phyloP scores from a whole-genome alignment of 208 protist genomes.

The Trypanosoma avium region DNA sequence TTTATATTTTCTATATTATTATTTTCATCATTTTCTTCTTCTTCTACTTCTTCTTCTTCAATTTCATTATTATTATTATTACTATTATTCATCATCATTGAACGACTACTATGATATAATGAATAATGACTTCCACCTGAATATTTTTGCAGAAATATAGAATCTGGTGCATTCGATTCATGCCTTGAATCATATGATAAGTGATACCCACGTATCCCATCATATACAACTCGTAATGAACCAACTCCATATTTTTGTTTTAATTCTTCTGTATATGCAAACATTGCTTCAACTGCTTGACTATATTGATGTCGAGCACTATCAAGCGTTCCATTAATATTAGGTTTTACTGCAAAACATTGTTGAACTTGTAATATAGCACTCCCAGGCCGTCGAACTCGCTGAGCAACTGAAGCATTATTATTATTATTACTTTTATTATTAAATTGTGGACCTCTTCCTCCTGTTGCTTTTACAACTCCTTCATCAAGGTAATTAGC shows the following conservation, averaged over 20 bases:
- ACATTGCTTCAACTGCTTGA: conserved; percentile 51
- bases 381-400: conserved; percentile 5
- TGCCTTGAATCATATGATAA: conserved; percentile 64
- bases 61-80: neutral
- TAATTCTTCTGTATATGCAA: conserved; percentile 43
- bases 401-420: neutral
- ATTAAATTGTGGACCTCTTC: neutral
- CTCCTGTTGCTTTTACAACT: conserved; percentile 19
- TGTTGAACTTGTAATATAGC: conserved; percentile 45
- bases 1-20: neutral
- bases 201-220: conserved; percentile 56
- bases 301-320: conserved; percentile 59
- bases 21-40: neutral
- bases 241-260: conserved; percentile 34
- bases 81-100: conserved; percentile 13
- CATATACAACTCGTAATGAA: conserved; percentile 62
- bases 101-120: conserved; percentile 31
- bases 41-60: neutral
- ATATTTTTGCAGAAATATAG: conserved; percentile 70
- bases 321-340: conserved; percentile 56
- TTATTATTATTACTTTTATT: neutral
- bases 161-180: conserved; percentile 44
- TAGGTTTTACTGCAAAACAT: conserved; percentile 68
- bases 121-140: conserved; percentile 67
- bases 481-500: conserved; percentile 42